phyloP scores from a whole-genome alignment of 331 rosid genomes.

The Dryas integrifolia region DNA sequence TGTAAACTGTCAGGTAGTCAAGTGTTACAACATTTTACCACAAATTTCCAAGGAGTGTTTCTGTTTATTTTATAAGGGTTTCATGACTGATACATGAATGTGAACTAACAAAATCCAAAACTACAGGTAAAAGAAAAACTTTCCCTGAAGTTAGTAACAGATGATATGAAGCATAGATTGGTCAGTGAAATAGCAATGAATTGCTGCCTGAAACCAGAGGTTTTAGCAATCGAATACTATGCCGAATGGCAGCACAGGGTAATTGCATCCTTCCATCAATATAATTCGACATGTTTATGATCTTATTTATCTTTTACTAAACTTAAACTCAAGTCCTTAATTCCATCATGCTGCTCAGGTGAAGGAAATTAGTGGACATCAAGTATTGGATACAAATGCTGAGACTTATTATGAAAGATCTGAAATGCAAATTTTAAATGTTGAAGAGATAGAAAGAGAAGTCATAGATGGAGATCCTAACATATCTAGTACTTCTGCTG shows the following conservation, averaged over 20 bases:
- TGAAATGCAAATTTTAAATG: conserved; percentile 31
- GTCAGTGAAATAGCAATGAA: conserved; percentile 58
- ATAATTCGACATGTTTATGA: not conserved
- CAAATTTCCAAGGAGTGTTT: not conserved
- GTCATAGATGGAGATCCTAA: conserved; percentile 23
- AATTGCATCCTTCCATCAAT: not conserved
- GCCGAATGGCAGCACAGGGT: conserved; percentile 54
- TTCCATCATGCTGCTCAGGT: conserved; percentile 30
- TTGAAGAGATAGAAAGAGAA: conserved; percentile 32
- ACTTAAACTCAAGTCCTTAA: not conserved
- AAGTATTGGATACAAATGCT: conserved; percentile 23
- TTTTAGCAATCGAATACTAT: conserved; percentile 63
- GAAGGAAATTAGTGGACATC: conserved; percentile 35
- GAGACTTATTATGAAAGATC: conserved; percentile 22
- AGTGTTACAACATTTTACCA: not conserved
- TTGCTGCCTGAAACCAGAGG: conserved; percentile 40
- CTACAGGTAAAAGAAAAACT: conserved; percentile 62
- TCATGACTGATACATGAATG: not conserved
- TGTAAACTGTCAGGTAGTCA: conserved; percentile 62
- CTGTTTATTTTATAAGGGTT: not conserved
- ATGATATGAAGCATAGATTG: conserved; percentile 48
- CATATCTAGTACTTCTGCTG: conserved; percentile 23
- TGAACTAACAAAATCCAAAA: conserved; percentile 19
- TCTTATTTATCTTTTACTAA: not conserved
- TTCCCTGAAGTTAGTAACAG: conserved; percentile 36